A percentile compares a stretch with the other conserved stretches of the same genome.
Conservation (phyloP, 2,329 filamentous ascomycete species). For the Podosphaera xanthii region DNA sequence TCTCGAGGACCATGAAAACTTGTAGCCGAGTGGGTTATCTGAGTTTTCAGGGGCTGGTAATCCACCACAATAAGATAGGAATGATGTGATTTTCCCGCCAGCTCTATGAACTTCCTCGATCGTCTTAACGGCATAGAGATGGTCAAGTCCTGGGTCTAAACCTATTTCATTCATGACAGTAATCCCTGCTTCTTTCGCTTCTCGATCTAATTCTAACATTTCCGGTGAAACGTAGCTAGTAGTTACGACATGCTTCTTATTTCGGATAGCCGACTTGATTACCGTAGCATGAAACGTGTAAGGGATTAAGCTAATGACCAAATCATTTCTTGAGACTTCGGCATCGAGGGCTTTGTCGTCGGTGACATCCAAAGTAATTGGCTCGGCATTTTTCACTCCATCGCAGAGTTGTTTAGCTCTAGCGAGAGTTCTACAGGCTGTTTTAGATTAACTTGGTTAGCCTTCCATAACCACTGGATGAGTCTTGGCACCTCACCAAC, state of each 20-base stretch:
- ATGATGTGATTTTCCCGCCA: slow-evolving; percentile 66
- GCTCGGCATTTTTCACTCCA: slow-evolving; percentile 46
- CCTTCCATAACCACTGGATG: background rate
- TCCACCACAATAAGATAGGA: slow-evolving; percentile 70
- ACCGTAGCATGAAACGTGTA: slow-evolving; percentile 77
- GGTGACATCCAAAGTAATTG: slow-evolving; percentile 69
- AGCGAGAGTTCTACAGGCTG: slow-evolving; percentile 63
- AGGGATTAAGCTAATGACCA: slow-evolving; percentile 67
- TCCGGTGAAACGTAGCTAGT: slow-evolving; percentile 82
- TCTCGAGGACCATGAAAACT: slow-evolving; percentile 44
- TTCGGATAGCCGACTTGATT: slow-evolving; percentile 78
- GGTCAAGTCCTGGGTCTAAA: slow-evolving; percentile 45
- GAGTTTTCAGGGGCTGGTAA: slow-evolving; percentile 50
- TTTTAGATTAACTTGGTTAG: slow-evolving; percentile 3
- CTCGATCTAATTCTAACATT: slow-evolving; percentile 70
- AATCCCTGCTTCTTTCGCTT: slow-evolving; percentile 74
- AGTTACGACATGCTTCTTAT: slow-evolving; percentile 92
- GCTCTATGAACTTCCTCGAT: slow-evolving; percentile 72
- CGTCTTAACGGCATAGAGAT: slow-evolving; percentile 60
- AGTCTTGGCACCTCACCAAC: slow-evolving; percentile 21
- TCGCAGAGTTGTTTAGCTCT: slow-evolving; percentile 51
- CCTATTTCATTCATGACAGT: slow-evolving; percentile 97
- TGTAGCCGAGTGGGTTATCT: slow-evolving; percentile 82
- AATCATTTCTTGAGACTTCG: slow-evolving; percentile 55
- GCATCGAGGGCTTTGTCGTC: slow-evolving; percentile 56